Conservation (phyloP, 139 green algal genomes). For the Desmodesmus armatus region DNA sequence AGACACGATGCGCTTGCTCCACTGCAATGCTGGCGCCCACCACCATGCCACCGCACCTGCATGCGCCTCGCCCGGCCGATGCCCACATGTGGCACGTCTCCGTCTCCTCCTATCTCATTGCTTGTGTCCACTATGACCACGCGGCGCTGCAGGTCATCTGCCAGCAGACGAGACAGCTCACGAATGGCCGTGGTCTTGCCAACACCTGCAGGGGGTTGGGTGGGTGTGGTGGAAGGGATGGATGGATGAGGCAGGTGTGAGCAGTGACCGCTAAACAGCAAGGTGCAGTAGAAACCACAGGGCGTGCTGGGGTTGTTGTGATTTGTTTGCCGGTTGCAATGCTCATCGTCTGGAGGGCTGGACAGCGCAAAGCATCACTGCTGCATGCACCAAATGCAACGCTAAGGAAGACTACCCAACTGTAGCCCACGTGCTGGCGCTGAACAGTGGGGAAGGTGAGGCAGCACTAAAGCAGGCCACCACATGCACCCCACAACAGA, state of each 20-base stretch:
- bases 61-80: constrained; percentile 95
- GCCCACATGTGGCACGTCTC: constrained; percentile 94
- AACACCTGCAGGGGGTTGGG: constrained; percentile 86
- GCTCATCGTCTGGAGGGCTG: too few relatives aligned
- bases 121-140: constrained; percentile 91
- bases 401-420: too few relatives aligned
- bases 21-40: constrained; percentile 86
- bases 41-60: constrained; percentile 79
- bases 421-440: too few relatives aligned
- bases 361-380: too few relatives aligned
- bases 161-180: constrained; percentile 75
- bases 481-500: too few relatives aligned
- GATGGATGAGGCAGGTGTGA: neutral
- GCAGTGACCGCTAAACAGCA: neutral
- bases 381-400: too few relatives aligned
- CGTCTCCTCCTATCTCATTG: constrained; percentile 95
- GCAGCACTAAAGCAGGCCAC: too few relatives aligned
- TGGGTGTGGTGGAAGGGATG: constrained; percentile 56
- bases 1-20: constrained; percentile 83
- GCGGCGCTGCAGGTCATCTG: constrained; percentile 83
- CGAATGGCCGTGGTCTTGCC: constrained; percentile 95
- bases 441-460: too few relatives aligned
- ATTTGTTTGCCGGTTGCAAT: too few relatives aligned
- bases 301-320: neutral
- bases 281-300: neutral